Evolutionary conservation across 768 basidiomycete species (phyloP).

Genomic region (Boletellus ananas): DNA sequence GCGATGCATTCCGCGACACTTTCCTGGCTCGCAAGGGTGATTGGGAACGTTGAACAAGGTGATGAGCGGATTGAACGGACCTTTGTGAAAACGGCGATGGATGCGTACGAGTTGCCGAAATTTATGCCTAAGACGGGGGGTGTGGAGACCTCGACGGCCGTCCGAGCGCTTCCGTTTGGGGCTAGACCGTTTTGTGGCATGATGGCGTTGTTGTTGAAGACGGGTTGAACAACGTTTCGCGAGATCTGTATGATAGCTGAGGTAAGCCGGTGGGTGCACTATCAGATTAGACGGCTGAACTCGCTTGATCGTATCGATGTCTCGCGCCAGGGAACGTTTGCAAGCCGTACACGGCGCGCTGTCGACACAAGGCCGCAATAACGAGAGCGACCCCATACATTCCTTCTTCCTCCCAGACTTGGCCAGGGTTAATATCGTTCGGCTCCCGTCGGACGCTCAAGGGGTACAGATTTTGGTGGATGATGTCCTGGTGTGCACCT

Average conservation of each 20-base stretch:
- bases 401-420: too few relatives aligned
- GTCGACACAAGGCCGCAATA: too few relatives aligned
- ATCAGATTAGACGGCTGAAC: conserved; percentile 11
- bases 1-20: conserved; percentile 93
- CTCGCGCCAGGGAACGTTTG: too few relatives aligned
- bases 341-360: too few relatives aligned
- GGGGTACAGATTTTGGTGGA: too few relatives aligned
- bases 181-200: conserved; percentile 41
- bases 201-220: background rate
- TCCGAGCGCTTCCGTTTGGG: conserved; percentile 52
- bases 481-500: too few relatives aligned
- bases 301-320: too few relatives aligned
- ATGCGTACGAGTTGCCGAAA: conserved; percentile 93
- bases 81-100: conserved; percentile 94
- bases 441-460: too few relatives aligned
- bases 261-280: background rate
- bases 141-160: conserved; percentile 31
- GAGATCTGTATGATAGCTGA: conserved; percentile 2
- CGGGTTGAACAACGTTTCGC: background rate
- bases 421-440: too few relatives aligned
- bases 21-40: conserved; percentile 49
- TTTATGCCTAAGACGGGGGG: conserved; percentile 88
- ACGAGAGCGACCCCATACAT: too few relatives aligned
- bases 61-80: conserved; percentile 37
- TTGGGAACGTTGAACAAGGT: background rate